These are phyloP conservation scores for Zostera marina DNA, from an alignment of 116 monocot genomes.

Conservation along the genomic window DNA sequence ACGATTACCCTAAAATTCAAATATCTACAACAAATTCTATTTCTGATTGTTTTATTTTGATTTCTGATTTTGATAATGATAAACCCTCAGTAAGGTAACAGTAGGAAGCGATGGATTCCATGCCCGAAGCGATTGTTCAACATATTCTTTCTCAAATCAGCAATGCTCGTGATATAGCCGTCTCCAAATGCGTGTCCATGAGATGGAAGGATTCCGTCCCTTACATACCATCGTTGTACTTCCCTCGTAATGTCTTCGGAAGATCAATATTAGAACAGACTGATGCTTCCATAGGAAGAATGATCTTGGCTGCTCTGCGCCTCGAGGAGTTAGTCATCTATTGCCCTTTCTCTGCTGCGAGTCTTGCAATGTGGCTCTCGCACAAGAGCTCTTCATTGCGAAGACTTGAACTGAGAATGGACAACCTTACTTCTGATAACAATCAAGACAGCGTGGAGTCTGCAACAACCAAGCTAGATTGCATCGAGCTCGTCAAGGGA, in stretches of 20 bases:
- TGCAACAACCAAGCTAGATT: conserved; percentile 19
- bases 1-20: too few species aligned
- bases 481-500: conserved; percentile 22
- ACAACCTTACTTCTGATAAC: conserved; percentile 17
- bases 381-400: conserved; percentile 30
- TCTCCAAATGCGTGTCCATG: conserved; percentile 50
- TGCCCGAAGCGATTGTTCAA: conserved; percentile 78
- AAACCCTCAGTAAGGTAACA: background rate
- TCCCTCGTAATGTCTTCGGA: conserved; percentile 62
- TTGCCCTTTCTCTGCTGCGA: conserved; percentile 57
- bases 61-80: too few species aligned
- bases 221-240: conserved; percentile 69
- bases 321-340: conserved; percentile 74
- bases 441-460: background rate
- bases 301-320: conserved; percentile 27
- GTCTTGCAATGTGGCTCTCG: conserved; percentile 38
- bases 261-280: conserved; percentile 5
- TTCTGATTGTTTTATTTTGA: too few species aligned
- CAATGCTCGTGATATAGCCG: conserved; percentile 68
- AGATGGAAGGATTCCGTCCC: conserved; percentile 49
- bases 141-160: conserved; percentile 58
- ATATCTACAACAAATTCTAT: too few species aligned
- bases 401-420: conserved; percentile 73
- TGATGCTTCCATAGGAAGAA: conserved; percentile 40
- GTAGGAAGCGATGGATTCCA: conserved; percentile 31